Evolutionary conservation across 805 yeast species (phyloP), one percentile per base, ranked within the genome.

Genomic region (Blastobotrys americana): DNA sequence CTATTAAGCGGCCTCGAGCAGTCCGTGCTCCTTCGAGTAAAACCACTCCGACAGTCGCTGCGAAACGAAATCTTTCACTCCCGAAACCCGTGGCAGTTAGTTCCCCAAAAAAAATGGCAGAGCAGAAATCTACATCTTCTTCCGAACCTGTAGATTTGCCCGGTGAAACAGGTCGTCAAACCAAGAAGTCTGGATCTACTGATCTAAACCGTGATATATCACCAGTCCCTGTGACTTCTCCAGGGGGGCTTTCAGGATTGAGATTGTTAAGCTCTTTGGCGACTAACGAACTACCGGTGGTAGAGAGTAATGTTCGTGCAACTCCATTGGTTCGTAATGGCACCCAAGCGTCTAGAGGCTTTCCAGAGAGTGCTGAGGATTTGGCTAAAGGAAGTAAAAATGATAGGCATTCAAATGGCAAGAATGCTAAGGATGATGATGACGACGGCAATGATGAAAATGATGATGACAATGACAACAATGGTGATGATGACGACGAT

Each of bases 11-110:
- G 6, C 19, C 50, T 1, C 43, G 48, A 3, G 50, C 47, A 5
- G 52, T 43, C 10, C 38, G 16, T 9, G 45, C 44, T 6, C 52
- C 48, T 10, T 43, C 49, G 2, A 39, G 35, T 2, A 41, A 43
- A 34, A 33, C 31, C 33, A 20, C 13, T 8, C 33, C 21, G 18
- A 21, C 39, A 13, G 37, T 20, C 17, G 39, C 45, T 2, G 34
- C 38, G 1, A 17, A 18, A 6, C 10, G 43, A 23, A 16, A 27
- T 31, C 13, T n/a, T 21, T 31, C 39, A 25, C 15, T 31, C 34
- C 19, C 34, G 15, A 27, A 16, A 8, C 19, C 44, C 10, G 39
- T 36, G 31, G n/a, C n/a, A n/a, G n/a, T n/a, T n/a, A n/a, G n/a
- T n/a, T n/a, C n/a, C n/a, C 16, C 36, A 9, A 17, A 4, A 8